Percentiles rank a stretch among this genome's conserved stretches.
Evolutionary conservation across 176 grass and related monocot species (phyloP).

Genomic region (Avena eriantha): DNA sequence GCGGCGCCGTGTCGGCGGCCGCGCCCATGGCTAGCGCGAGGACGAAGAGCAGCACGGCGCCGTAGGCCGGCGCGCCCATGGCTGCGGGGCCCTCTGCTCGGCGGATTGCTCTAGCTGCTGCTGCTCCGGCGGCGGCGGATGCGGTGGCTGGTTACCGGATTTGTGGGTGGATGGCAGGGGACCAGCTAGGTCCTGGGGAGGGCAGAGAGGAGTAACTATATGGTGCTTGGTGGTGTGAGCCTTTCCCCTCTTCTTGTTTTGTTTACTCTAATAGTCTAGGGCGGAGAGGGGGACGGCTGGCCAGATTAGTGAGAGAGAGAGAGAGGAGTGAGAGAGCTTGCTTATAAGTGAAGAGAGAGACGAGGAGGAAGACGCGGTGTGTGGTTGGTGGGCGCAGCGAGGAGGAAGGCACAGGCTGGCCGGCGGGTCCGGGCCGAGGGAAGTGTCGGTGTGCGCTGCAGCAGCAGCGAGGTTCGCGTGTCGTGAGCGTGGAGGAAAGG

Average conservation of each 20-base stretch:
- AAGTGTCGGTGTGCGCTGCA: conserved; percentile 47
- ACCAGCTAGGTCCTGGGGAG: neutral
- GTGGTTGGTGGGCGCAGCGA: conserved; percentile 19
- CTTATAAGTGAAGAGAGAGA: conserved; percentile 57
- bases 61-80: conserved; percentile 54
- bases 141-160: neutral
- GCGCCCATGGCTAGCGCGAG: conserved; percentile 29
- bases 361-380: conserved; percentile 25
- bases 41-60: conserved; percentile 47
- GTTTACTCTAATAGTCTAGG: neutral
- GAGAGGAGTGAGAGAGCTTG: conserved; percentile 42
- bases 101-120: neutral
- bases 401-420: conserved; percentile 43
- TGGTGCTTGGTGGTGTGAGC: conserved; percentile 49
- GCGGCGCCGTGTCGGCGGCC: conserved; percentile 23
- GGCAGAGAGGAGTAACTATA: conserved; percentile 30
- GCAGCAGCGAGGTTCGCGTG: conserved; percentile 19
- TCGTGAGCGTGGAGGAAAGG: neutral
- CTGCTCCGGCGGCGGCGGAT: neutral
- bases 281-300: neutral
- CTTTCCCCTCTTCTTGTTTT: conserved; percentile 27
- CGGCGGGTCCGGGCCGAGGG: neutral
- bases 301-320: conserved; percentile 12
- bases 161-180: neutral
- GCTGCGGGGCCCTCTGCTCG: conserved; percentile 4